Evolutionary conservation across 192 early-diverging fungal species (phyloP).

Genomic region (Coemansia sp.): DNA sequence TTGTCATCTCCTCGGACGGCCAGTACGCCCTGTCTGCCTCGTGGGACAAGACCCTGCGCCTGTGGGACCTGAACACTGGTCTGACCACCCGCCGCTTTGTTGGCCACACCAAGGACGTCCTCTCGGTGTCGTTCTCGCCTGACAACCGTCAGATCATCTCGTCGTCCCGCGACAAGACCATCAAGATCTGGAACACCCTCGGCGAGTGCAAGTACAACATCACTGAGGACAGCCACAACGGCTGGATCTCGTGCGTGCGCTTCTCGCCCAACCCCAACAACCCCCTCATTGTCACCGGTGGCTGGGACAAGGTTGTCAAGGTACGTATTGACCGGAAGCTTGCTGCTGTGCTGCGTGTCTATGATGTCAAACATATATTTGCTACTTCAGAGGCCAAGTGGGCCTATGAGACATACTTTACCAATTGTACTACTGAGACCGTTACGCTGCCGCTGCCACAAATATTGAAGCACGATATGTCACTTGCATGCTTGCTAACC

Average conservation of each 20-base stretch:
- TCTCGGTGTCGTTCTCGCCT: constrained; percentile 99
- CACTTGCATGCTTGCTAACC: neutral
- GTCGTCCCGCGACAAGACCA: constrained; percentile 96
- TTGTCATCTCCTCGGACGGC: constrained; percentile 98
- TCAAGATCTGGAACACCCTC: constrained; percentile 99
- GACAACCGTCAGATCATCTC: constrained; percentile 99
- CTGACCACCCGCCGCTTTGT: constrained; percentile 94
- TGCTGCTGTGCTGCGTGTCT: constrained; percentile 14
- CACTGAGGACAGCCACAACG: constrained; percentile 92
- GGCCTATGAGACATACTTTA: constrained; percentile 64
- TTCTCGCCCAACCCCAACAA: constrained; percentile 99
- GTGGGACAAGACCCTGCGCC: constrained; percentile 99
- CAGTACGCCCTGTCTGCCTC: constrained; percentile 98
- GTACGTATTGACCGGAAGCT: constrained; percentile 55
- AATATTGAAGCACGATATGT: neutral
- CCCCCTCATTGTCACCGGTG: constrained; percentile 96
- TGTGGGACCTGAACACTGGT: constrained; percentile 98
- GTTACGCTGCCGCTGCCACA: neutral
- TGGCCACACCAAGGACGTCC: constrained; percentile 96
- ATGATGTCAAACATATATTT: constrained; percentile 62
- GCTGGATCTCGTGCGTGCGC: constrained; percentile 99
- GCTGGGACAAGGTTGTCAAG: constrained; percentile 99
- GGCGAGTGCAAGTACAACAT: constrained; percentile 99
- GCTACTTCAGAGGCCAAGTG: constrained; percentile 69
- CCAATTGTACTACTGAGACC: constrained; percentile 42